Base-by-base conservation (phyloP, 768 basidiomycete genomes). In the Xerocomellus chrysenteron region DNA sequence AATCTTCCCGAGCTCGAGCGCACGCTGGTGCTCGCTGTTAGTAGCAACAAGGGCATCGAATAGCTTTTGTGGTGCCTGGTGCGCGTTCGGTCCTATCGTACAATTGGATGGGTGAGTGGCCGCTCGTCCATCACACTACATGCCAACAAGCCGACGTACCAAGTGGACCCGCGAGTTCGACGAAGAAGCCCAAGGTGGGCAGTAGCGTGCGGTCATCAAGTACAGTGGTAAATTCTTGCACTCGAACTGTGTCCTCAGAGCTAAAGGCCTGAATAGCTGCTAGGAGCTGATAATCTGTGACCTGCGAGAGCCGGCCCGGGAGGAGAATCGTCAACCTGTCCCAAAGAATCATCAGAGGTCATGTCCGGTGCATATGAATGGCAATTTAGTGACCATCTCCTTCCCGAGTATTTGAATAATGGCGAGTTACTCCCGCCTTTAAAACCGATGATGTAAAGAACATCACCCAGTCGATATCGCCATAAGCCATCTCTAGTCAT, bases 401-500 rank as follows among this genome's bases (percentile, higher is more conserved):
- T 59, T 28, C 63, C 63, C 7, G 30, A 33, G 14, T 48, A 55
- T 12, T 47, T 57, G 41, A 67, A 53, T 16, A 62, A 17, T 0
- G 63, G 66, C 1, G 42, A 26, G 9, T 50, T 45, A 8, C 26
- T 44, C 26, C 54, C 32, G 3, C 53, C 4, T 11, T 57, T 46
- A 39, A 66, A 68, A 16, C 67, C 67, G 3, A 57, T 28, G 13
- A 67, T 47, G 5, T 28, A 36, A 11, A 67, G 12, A 8, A 67
- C n/a, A 32, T 67, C 65, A 3, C 66, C 63, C 4, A 68, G 50
- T 16, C 33, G 57, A 30, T 67, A 65, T n/a, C 63, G 60, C 66
- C 66, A 67, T 35, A 67, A 55, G 3, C 66, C 66, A 19, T 60
- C 56, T 19, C 45, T 56, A 12, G 63, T 67, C 11, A 60, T 21